Percentiles rank a stretch among this genome's conserved stretches.
Conservation (phyloP, 192 early-diverging fungal species). For the Helicostylum pulchrum region DNA sequence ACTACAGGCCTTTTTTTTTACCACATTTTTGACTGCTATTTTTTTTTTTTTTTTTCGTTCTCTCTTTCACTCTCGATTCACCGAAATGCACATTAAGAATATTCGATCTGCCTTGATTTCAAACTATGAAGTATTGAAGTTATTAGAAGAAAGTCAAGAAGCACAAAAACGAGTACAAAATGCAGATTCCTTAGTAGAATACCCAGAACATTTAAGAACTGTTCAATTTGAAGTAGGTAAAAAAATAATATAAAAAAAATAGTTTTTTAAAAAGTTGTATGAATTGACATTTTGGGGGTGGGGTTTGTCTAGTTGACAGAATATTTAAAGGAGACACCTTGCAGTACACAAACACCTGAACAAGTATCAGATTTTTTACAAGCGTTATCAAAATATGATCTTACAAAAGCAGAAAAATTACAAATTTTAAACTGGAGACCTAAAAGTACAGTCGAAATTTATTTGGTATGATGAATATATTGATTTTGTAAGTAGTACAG, state of each 20-base stretch:
- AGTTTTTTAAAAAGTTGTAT: too few relatives aligned
- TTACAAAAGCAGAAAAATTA: constrained; percentile 73
- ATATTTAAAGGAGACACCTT: constrained; percentile 57
- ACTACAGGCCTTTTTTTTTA: neutral
- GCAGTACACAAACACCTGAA: constrained; percentile 51
- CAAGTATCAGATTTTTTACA: constrained; percentile 48
- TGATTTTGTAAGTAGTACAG: neutral
- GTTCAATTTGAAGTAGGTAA: constrained; percentile 59
- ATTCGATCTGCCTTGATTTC: constrained; percentile 59
- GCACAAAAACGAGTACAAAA: constrained; percentile 38
- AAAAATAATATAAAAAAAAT: neutral
- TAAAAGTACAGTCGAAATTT: constrained; percentile 59
- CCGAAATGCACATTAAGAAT: constrained; percentile 60
- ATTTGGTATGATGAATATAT: constrained; percentile 41
- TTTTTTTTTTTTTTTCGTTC: neutral
- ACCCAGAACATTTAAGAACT: constrained; percentile 61
- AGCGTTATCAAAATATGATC: constrained; percentile 40
- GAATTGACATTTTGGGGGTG: neutral
- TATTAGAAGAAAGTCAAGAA: constrained; percentile 56
- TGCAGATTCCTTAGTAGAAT: constrained; percentile 35
- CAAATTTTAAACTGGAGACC: constrained; percentile 75
- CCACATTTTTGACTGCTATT: neutral
- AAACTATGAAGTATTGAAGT: constrained; percentile 65
- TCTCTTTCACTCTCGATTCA: neutral
- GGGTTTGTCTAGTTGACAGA: constrained; percentile 46